phyloP scores from a whole-genome alignment of 192 early-diverging fungal genomes.

The Umbelopsis ramanniana region DNA sequence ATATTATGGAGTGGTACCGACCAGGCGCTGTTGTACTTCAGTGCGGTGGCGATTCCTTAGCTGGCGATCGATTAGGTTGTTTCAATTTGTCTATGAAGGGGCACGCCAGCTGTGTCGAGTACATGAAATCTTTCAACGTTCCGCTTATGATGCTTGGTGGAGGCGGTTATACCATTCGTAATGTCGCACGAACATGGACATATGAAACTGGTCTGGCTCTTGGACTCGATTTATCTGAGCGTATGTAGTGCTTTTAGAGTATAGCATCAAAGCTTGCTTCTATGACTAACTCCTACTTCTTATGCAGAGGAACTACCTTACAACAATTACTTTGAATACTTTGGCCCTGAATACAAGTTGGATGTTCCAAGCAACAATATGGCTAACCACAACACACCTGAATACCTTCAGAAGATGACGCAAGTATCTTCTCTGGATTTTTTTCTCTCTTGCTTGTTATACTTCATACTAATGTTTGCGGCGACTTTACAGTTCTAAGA shows the following conservation, averaged over 20 bases:
- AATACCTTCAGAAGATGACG: slow-evolving; percentile 81
- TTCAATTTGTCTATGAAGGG: slow-evolving; percentile 96
- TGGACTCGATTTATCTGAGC: slow-evolving; percentile 60
- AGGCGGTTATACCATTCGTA: slow-evolving; percentile 97
- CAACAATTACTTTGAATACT: slow-evolving; percentile 90
- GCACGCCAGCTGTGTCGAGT: slow-evolving; percentile 92
- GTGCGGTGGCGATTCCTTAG: slow-evolving; percentile 96
- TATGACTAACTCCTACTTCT: background rate
- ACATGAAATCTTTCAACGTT: slow-evolving; percentile 88
- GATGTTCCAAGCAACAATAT: slow-evolving; percentile 86
- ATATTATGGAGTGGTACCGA: slow-evolving; percentile 93
- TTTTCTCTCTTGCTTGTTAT: background rate
- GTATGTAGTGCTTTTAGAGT: slow-evolving; percentile 18
- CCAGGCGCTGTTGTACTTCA: slow-evolving; percentile 93
- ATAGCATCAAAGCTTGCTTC: background rate
- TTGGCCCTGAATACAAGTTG: slow-evolving; percentile 86
- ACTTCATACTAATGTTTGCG: background rate
- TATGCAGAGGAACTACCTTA: slow-evolving; percentile 68
- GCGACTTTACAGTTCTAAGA: slow-evolving; percentile 41
- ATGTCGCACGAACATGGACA: slow-evolving; percentile 93
- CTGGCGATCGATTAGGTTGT: slow-evolving; percentile 89
- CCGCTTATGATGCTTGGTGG: slow-evolving; percentile 94
- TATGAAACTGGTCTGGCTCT: slow-evolving; percentile 91
- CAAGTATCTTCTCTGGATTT: slow-evolving; percentile 28
- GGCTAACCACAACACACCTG: slow-evolving; percentile 84